Percentiles rank a stretch among this genome's conserved stretches.
Conservation (phyloP, 805 yeast genomes). For the Candida montana region DNA sequence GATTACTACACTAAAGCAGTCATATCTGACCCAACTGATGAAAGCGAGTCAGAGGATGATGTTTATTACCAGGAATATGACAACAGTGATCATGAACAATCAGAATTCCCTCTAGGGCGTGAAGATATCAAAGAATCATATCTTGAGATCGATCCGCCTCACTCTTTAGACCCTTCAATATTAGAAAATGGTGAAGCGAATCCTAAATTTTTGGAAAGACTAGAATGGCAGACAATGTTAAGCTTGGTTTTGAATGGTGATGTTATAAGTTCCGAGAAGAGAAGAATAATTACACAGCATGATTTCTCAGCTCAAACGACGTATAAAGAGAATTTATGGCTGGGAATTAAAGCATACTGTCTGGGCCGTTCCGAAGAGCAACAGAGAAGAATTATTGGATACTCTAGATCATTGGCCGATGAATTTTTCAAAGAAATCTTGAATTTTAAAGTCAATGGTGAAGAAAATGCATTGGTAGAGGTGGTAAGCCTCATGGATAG, state of each 20-base stretch:
- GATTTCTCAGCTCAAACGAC: slow-evolving; percentile 49
- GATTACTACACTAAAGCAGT: slow-evolving; percentile 72
- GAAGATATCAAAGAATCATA: slow-evolving; percentile 32
- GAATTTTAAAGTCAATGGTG: slow-evolving; percentile 52
- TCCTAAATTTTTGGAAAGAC: slow-evolving; percentile 56
- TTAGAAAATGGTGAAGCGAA: slow-evolving; percentile 23
- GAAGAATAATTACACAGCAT: slow-evolving; percentile 54
- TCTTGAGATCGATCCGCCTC: slow-evolving; percentile 42
- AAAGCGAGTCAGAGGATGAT: slow-evolving; percentile 30
- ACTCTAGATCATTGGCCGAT: slow-evolving; percentile 68
- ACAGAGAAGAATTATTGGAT: slow-evolving; percentile 63
- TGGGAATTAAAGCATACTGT: slow-evolving; percentile 77
- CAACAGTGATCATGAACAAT: slow-evolving; percentile 25
- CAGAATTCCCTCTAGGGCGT: slow-evolving; percentile 6
- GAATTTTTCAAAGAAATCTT: slow-evolving; percentile 63
- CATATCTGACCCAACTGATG: slow-evolving; percentile 34
- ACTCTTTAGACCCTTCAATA: slow-evolving; percentile 17
- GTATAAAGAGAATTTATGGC: slow-evolving; percentile 75
- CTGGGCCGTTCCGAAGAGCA: slow-evolving; percentile 77
- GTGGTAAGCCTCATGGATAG: slow-evolving; percentile 53
- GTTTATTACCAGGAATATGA: slow-evolving; percentile 23
- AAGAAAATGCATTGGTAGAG: slow-evolving; percentile 39
- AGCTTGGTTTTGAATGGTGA: slow-evolving; percentile 90
- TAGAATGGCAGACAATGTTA: slow-evolving; percentile 96
- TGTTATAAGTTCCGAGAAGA: slow-evolving; percentile 86